Base-by-base conservation (phyloP, 805 yeast genomes). In the Ogataea angusta region DNA sequence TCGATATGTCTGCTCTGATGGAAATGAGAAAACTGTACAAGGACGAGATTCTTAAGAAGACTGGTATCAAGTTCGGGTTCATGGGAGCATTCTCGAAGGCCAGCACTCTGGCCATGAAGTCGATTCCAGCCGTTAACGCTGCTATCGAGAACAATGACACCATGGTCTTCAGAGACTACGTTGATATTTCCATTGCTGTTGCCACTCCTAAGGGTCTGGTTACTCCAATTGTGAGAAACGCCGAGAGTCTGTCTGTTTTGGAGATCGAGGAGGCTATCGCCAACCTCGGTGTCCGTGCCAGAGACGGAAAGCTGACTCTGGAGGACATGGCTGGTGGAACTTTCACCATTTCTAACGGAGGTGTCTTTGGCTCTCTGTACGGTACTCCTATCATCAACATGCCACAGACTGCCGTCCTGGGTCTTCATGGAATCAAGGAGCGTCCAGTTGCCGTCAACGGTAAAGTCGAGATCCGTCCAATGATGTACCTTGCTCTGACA, bases 311-410 rank as follows among this genome's bases (percentile, higher is more conserved):
- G 72, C 78, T 93, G 62, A 87, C 97, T 41, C 70, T 93, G 52
- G 99, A 93, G 75, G 99, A 93, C 68, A 91, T 93, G 98, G 78
- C 96, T 47, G 99, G 99, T 67, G 99, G 99, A 68, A 90, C 98
- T 46, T 90, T 93, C 76, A 93, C 99, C 60, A 93, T 93, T 59
- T 93, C 98, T 41, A 93, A 93, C 73, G 99, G 99, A 66, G 99
- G 99, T 68, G 96, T 93, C 43, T 93, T 93, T 60, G 99, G 99
- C 51, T 93, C 98, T 18, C 75, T 93, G 53, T 88, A 85, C 67
- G 99, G 99, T 66, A 93, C 99, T 38, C 99, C 99, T 60, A 93
- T 93, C 69, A 91, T 93, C 66, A 93, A 93, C 78, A 70, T 85
- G 79, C 99, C 99, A 40, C 99, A 93, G 73, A 89, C 96, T 45